These are phyloP conservation scores for Mycosarcoma maydis DNA, from an alignment of 1,284 basidiomycete species.

Conservation along the genomic window DNA sequence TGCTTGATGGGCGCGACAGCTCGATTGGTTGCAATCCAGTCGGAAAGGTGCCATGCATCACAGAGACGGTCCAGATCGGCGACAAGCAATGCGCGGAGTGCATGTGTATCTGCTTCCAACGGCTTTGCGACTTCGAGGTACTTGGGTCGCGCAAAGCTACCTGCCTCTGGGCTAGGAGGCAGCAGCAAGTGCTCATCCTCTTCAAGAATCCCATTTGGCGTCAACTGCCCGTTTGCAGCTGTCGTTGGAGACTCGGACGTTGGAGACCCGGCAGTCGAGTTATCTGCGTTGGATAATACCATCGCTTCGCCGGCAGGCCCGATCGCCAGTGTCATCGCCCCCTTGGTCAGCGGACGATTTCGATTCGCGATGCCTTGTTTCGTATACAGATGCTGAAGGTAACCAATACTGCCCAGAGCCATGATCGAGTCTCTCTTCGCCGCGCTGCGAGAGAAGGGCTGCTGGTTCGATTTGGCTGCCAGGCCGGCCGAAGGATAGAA, in stretches of 20 bases:
- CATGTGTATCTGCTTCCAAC: constrained; percentile 47
- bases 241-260: background rate
- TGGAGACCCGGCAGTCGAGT: background rate
- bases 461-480: constrained; percentile 46
- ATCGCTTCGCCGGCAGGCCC: constrained; percentile 46
- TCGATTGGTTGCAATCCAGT: constrained; percentile 10
- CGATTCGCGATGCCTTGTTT: constrained; percentile 56
- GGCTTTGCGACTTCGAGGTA: constrained; percentile 44
- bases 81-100: constrained; percentile 21
- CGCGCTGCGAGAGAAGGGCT: constrained; percentile 55
- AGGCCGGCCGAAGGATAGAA: constrained; percentile 46
- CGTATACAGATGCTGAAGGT: constrained; percentile 55
- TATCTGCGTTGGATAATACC: constrained; percentile 5
- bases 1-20: constrained; percentile 1
- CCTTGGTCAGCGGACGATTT: constrained; percentile 36
- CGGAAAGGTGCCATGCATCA: constrained; percentile 10
- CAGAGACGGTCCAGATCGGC: constrained; percentile 18
- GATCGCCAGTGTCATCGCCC: constrained; percentile 44
- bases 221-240: background rate
- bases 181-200: constrained; percentile 16
- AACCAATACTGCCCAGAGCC: constrained; percentile 55
- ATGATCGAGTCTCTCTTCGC: constrained; percentile 53
- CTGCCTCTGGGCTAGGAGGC: constrained; percentile 42
- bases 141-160: constrained; percentile 13
- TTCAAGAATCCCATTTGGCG: constrained; percentile 4